Percentiles rank a stretch among this genome's conserved stretches.
Conservation (phyloP, 768 basidiomycete species). For the Cubamyces lactineus region DNA sequence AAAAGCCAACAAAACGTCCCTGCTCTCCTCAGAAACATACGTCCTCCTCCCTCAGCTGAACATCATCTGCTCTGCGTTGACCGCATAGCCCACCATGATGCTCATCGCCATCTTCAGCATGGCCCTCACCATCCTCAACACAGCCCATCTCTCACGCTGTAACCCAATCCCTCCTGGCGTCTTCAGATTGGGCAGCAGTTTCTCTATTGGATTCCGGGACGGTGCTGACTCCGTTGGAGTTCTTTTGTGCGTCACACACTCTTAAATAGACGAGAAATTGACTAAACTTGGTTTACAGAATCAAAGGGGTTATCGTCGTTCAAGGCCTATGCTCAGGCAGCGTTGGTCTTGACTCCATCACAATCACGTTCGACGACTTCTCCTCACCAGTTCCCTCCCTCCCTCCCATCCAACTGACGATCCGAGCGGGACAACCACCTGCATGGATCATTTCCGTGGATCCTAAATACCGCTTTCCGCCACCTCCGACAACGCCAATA, state of each 20-base stretch:
- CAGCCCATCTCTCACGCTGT: not conserved
- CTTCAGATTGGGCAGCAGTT: conserved; percentile 1
- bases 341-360: too few relatives aligned
- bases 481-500: too few relatives aligned
- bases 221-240: not conserved
- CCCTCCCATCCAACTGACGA: too few relatives aligned
- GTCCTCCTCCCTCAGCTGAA: not conserved
- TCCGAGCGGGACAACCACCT: too few relatives aligned
- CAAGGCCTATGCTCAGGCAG: too few relatives aligned
- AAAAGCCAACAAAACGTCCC: not conserved
- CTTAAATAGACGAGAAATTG: not conserved
- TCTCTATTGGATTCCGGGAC: not conserved
- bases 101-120: not conserved
- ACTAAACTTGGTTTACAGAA: too few relatives aligned
- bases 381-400: too few relatives aligned
- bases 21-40: not conserved
- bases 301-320: too few relatives aligned
- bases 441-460: too few relatives aligned
- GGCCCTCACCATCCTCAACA: conserved; percentile 4
- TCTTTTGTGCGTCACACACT: not conserved
- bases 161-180: not conserved
- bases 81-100: not conserved
- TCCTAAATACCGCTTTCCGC: too few relatives aligned
- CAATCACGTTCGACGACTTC: too few relatives aligned
- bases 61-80: not conserved